These are phyloP conservation scores for Bidens hawaiensis DNA, from an alignment of 140 eudicot genomes.

Conservation along the genomic window DNA sequence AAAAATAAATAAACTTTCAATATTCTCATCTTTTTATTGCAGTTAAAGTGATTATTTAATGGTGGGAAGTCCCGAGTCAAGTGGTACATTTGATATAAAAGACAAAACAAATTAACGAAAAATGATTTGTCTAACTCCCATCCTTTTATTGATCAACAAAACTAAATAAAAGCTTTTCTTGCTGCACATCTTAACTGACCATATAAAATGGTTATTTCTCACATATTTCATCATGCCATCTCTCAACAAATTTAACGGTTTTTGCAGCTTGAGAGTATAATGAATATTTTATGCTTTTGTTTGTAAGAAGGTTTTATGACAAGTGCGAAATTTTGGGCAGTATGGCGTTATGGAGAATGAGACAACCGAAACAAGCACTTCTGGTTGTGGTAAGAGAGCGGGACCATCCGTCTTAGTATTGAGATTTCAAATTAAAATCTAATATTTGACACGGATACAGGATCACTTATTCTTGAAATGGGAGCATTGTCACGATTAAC, in stretches of 20 bases:
- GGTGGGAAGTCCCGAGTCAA: too few species aligned
- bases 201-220: background rate
- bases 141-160: too few species aligned
- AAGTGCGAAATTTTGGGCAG: slow-evolving; percentile 62
- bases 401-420: slow-evolving; percentile 6
- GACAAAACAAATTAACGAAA: too few species aligned
- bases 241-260: background rate
- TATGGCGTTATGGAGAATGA: slow-evolving; percentile 91
- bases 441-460: slow-evolving; percentile 31
- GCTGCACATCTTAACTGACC: background rate
- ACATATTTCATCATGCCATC: background rate
- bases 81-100: too few species aligned
- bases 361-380: slow-evolving; percentile 95
- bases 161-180: too few species aligned
- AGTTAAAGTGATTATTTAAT: background rate
- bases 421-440: background rate
- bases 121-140: too few species aligned
- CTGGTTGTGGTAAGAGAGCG: slow-evolving; percentile 80
- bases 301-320: slow-evolving; percentile 45
- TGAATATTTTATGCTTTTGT: slow-evolving; percentile 21
- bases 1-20: too few species aligned
- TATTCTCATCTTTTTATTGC: slow-evolving; percentile 6
- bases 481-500: slow-evolving; percentile 87
- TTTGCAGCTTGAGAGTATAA: slow-evolving; percentile 12
- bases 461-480: slow-evolving; percentile 98